phyloP scores from a whole-genome alignment of 345 rosid genomes.

The Arabis hirsuta region DNA sequence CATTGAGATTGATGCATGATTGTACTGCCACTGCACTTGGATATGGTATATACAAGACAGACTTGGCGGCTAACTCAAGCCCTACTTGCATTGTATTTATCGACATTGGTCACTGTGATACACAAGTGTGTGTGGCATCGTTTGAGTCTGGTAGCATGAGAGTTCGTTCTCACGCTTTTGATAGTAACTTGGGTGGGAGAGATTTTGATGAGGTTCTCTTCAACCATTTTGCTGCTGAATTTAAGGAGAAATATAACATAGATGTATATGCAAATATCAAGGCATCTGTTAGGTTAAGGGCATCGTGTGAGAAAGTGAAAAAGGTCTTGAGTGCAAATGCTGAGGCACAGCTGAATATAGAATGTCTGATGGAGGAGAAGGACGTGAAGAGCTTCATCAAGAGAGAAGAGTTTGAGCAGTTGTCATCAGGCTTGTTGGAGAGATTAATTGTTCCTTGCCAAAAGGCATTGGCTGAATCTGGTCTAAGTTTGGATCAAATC shows the following conservation, averaged over 20 bases:
- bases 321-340: conserved; percentile 77
- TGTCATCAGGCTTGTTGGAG: conserved; percentile 55
- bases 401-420: conserved; percentile 66
- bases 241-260: conserved; percentile 60
- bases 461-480: conserved; percentile 64
- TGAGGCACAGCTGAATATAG: conserved; percentile 66
- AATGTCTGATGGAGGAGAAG: conserved; percentile 74
- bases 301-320: conserved; percentile 69
- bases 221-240: conserved; percentile 54
- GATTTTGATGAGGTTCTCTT: conserved; percentile 67
- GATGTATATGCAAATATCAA: conserved; percentile 62
- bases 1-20: conserved; percentile 69
- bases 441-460: conserved; percentile 57
- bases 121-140: conserved; percentile 59
- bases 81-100: conserved; percentile 57
- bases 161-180: conserved; percentile 62
- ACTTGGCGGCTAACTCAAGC: conserved; percentile 47
- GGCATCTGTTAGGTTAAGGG: conserved; percentile 62
- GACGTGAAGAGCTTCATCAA: conserved; percentile 69
- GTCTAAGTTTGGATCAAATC: conserved; percentile 54
- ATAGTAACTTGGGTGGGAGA: conserved; percentile 60
- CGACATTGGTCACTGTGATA: conserved; percentile 69
- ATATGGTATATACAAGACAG: conserved; percentile 71
- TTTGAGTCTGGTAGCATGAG: conserved; percentile 61
- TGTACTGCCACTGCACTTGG: conserved; percentile 72